phyloP scores from a whole-genome alignment of 768 basidiomycete species.

The Flagelloscypha sp. region DNA sequence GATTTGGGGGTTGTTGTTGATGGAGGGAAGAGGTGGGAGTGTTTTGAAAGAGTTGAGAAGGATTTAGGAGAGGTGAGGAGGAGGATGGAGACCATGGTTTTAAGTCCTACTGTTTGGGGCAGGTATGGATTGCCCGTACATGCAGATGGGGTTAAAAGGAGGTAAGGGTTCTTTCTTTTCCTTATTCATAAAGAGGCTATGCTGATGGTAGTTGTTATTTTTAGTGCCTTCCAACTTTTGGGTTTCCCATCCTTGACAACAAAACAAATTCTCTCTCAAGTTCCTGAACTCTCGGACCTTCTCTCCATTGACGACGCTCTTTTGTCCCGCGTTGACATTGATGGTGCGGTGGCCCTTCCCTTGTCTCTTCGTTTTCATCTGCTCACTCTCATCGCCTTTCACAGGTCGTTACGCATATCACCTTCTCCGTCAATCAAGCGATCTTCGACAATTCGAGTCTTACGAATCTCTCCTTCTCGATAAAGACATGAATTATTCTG shows the following conservation, averaged over 20 bases:
- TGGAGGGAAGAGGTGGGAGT: constrained; percentile 33
- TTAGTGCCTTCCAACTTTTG: too few species aligned
- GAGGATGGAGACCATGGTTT: constrained; percentile 24
- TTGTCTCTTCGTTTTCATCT: background rate
- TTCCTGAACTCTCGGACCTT: constrained; percentile 43
- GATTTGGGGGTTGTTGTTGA: constrained; percentile 45
- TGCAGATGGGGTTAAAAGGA: constrained; percentile 38
- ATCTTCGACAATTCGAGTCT: constrained; percentile 62
- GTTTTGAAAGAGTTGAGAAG: constrained; percentile 23
- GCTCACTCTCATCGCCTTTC: constrained; percentile 1
- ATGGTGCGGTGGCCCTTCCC: constrained; percentile 40
- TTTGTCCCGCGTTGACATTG: constrained; percentile 56
- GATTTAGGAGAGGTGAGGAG: constrained; percentile 27
- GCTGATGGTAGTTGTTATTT: too few species aligned
- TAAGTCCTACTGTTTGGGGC: constrained; percentile 35
- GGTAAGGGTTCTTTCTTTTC: constrained; percentile 19
- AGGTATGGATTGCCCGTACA: constrained; percentile 34
- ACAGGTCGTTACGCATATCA: constrained; percentile 56
- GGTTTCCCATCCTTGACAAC: background rate
- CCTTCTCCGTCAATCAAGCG: constrained; percentile 64
- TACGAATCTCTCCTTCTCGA: constrained; percentile 71
- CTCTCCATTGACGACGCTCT: constrained; percentile 54
- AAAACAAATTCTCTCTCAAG: constrained; percentile 8
- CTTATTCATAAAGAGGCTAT: too few species aligned
- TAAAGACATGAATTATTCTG: constrained; percentile 59